phyloP scores from a whole-genome alignment of 208 protist species.

The Entamoeba dispar region DNA sequence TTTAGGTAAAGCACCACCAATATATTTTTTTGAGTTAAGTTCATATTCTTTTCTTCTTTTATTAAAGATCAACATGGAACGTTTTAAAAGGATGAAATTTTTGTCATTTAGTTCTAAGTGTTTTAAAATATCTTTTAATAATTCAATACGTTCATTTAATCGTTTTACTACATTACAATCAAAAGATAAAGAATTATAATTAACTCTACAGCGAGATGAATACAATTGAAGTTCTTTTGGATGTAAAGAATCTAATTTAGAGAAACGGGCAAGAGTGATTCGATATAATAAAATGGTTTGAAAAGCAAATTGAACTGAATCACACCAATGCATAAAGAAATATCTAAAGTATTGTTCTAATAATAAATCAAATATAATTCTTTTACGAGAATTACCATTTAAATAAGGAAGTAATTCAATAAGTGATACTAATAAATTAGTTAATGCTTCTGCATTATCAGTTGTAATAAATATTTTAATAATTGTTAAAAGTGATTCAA shows the following conservation, averaged over 20 bases:
- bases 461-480: not conserved
- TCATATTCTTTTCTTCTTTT: not conserved
- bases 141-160: not conserved
- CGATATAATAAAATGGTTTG: not conserved
- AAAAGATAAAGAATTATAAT: not conserved
- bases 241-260: not conserved
- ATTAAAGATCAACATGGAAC: not conserved
- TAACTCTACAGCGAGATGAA: not conserved
- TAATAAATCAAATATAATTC: not conserved
- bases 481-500: not conserved
- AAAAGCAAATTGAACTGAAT: not conserved
- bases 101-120: not conserved
- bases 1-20: not conserved
- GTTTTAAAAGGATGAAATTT: not conserved
- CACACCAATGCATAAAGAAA: not conserved
- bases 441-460: not conserved
- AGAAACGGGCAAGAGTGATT: not conserved
- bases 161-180: not conserved
- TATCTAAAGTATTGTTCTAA: not conserved
- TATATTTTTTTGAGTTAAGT: not conserved
- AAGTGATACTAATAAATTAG: not conserved
- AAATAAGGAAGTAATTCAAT: not conserved
- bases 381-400: not conserved
- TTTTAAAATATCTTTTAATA: not conserved
- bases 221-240: not conserved